Evolutionary conservation across 345 rosid genomes (phyloP), one percentile per base, ranked within the genome.

Genomic region (Carallia pectinifolia): DNA sequence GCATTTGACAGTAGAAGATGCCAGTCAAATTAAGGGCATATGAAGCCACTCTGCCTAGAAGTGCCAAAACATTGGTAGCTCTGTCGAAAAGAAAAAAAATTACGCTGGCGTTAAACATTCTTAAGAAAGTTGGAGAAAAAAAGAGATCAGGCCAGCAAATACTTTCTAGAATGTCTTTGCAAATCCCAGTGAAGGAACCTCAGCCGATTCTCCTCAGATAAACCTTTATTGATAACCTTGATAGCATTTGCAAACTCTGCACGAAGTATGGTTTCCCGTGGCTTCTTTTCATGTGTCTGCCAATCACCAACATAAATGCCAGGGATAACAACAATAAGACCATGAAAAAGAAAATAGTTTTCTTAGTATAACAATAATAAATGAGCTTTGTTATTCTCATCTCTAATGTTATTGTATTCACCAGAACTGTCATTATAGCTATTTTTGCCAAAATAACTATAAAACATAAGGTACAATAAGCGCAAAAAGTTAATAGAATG

Each of bases 121-220:
- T 75, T 36, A 58, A 61, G 37, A 55, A n/a, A 33, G 67, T 38
- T 4, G 6, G 1, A 17, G 31, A 16, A 58, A 33, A 44, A 66
- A 53, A 65, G 54, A 33, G 1, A 9, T 12, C 16, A 4, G 64
- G 66, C 36, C 31, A 63, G 66, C 38, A 54, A 52, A 58, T 88
- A 91, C 96, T 78, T 90, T 83, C 83, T 86, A 38, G 92, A 91
- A 67, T 89, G 87, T 70, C 80, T 90, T 78, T 84, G 77, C 73
- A 95, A 82, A 85, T 95, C 99, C 92, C 89, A 92, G 77, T 92
- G 95, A 72, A 90, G 85, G 78, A 93, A 93, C 81, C 85, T 80
- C 58, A 95, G 79, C 63, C 86, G 90, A 53, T 83, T 81, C 79
- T 92, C 96, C 75, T 83, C 80, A 29, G 85, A 34, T 71, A 85